Base-by-base conservation (phyloP, 2,329 filamentous ascomycete genomes). In the Scleromitrula shiraiana region DNA sequence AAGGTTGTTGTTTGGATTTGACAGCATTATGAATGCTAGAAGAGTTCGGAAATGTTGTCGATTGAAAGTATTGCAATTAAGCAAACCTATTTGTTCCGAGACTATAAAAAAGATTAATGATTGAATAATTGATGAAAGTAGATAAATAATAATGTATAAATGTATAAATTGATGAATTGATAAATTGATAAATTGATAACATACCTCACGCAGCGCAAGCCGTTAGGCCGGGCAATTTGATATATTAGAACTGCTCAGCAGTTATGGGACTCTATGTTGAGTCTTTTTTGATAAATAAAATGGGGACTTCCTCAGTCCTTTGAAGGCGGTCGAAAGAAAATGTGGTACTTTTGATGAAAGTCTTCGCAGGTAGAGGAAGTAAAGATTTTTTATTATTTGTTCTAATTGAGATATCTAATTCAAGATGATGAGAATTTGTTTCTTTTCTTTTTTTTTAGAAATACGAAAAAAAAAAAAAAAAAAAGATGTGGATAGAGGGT, bases 121-220 rank as follows among this genome's bases (percentile, higher is more conserved):
- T 27, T 38, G 23, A 27, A 46, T 37, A 14, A 42, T 22, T 26
- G 14, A 22, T 23, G 35, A 35, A 29, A 24, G 23, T 42, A 44
- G 41, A 44, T 44, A 26, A 7, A 15, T 27, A 19, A 15, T 14
- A 15, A 40, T 26, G 37, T 26, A 40, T 27, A 38, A 22, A 23
- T 22, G 10, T 14, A 38, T 23, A 14, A 20, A 27, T 40, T 7
- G 2, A 17, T 40, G 17, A 10, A 19, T 36, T 5, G 14, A 36
- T 46, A 19, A 33, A 40, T 26, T 40, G 22, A 46, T 40, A 9
- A 20, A 39, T 33, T 12, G n/a, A n/a, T n/a, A n/a, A n/a, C 71
- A 59, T 67, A 88, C 85, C 83, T 89, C 83, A 82, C 83, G 82
- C 83, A 88, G 81, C 77, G 81, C 82, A 84, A 86, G 82, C 82